Base-by-base conservation (phyloP, 2,329 filamentous ascomycete genomes). In the Colletotrichum chlorophyti region DNA sequence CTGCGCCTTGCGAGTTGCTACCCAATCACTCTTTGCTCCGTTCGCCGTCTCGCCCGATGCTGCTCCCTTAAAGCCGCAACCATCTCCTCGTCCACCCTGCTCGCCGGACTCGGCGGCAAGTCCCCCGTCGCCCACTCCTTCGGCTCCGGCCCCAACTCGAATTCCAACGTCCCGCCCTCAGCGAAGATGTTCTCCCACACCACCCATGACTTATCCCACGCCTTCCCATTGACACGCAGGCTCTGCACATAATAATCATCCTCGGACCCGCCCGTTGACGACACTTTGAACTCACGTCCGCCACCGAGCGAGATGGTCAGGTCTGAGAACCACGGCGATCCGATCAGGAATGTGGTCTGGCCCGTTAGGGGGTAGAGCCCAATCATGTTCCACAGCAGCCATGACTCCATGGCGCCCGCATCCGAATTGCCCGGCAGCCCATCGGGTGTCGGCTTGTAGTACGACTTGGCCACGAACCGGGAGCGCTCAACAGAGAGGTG, bases 341-440 rank as follows among this genome's bases (percentile, higher is more conserved):
- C 83, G 49, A 90, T 77, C 14, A 90, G 74, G 68, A 90, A 90
- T 1, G 84, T 88, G 0, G 85, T 85, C 74, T 90, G 87, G 0
- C 86, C 87, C 0, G 86, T 88, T 61, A 91, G 74, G 2, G 87
- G 88, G 63, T 89, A 90, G 24, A 90, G 72, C 2, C 87, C 87
- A 32, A 90, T 79, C 80, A 89, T 88, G 62, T 83, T 84, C 84
- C 88, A 91, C 8, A 89, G 71, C 3, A 89, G 70, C 83, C 86
- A 90, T 7, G 82, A 85, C 68, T 91, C 86, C 87, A 91, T 90
- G 12, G 88, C 86, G 6, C 89, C 89, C 2, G 86, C 87, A 68
- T 91, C 89, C 40, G 82, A 86, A 70, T 91, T 91, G 0, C 89
- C 89, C 0, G 88, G 88, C 1, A 91, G 75, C 0, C 89, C 88